These are phyloP conservation scores for Earliella scabrosa DNA, from an alignment of 1,284 basidiomycete species.

Conservation along the genomic window DNA sequence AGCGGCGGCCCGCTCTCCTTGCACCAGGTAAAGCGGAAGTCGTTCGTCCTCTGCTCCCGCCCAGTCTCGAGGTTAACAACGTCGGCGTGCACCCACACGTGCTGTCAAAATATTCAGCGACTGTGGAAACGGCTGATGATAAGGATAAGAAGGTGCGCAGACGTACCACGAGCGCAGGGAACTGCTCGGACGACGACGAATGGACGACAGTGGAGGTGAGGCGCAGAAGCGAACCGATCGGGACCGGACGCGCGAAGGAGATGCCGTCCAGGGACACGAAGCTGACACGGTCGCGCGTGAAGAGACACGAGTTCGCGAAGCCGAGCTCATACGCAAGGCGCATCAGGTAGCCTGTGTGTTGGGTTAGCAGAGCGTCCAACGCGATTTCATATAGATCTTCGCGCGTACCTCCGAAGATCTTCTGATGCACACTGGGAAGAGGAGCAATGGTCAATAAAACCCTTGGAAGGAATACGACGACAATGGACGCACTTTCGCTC, in stretches of 20 bases:
- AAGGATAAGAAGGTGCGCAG: too few species aligned
- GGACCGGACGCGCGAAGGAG: conserved; percentile 79
- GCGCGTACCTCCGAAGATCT: conserved; percentile 71
- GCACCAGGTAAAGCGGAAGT: conserved; percentile 75
- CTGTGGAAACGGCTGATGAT: too few species aligned
- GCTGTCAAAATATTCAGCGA: conserved; percentile 40
- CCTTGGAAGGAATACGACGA: not conserved
- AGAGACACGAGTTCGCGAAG: conserved; percentile 74
- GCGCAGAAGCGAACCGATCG: conserved; percentile 80
- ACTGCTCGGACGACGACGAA: conserved; percentile 47
- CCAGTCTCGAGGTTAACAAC: conserved; percentile 79
- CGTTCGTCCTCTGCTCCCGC: conserved; percentile 67
- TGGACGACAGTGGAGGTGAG: conserved; percentile 72
- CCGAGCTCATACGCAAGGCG: conserved; percentile 79
- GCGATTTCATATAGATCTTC: not conserved
- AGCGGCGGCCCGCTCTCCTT: conserved; percentile 44
- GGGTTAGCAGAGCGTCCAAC: not conserved
- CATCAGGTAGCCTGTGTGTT: conserved; percentile 53
- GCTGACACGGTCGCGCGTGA: conserved; percentile 68
- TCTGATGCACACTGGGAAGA: conserved; percentile 68
- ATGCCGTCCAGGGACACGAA: conserved; percentile 83
- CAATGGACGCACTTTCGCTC: conserved; percentile 69
- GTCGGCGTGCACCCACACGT: conserved; percentile 76
- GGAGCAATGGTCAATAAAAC: too few species aligned
- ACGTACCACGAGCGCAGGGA: conserved; percentile 54